Conservation (phyloP, 2,329 filamentous ascomycete species). For the Tolypocladium inflatum region DNA sequence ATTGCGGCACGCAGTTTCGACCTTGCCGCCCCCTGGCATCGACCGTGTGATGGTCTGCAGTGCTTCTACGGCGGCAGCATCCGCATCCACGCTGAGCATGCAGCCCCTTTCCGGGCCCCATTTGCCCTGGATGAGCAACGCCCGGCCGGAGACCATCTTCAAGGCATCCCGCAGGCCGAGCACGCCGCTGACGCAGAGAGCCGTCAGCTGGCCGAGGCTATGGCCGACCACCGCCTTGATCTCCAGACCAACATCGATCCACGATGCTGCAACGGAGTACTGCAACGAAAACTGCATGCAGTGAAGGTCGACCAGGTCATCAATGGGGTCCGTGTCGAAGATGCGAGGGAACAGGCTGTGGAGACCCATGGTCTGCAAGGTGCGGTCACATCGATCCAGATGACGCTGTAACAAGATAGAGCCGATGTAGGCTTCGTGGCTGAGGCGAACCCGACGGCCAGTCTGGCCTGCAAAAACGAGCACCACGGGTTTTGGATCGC, state of each 20-base stretch:
- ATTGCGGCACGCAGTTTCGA: slow-evolving; percentile 23
- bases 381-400: slow-evolving; percentile 22
- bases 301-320: slow-evolving; percentile 23
- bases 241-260: slow-evolving; percentile 7
- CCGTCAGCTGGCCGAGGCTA: slow-evolving; percentile 29
- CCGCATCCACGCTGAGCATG: slow-evolving; percentile 19
- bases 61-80: not conserved
- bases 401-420: slow-evolving; percentile 11
- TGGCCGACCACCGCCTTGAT: slow-evolving; percentile 18
- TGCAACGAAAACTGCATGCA: slow-evolving; percentile 13
- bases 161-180: slow-evolving; percentile 21
- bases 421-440: not conserved
- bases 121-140: slow-evolving; percentile 16
- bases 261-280: slow-evolving; percentile 6
- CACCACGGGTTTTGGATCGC: not conserved
- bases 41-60: not conserved
- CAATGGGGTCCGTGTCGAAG: slow-evolving; percentile 13
- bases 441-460: not conserved
- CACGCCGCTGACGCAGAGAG: slow-evolving; percentile 20
- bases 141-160: slow-evolving; percentile 18
- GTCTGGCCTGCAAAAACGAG: slow-evolving; percentile 3
- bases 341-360: slow-evolving; percentile 20
- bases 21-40: not conserved
- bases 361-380: slow-evolving; percentile 15
- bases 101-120: slow-evolving; percentile 24